Evolutionary conservation across 306 rosid genomes (phyloP).

Genomic region (Rosa chinensis): DNA sequence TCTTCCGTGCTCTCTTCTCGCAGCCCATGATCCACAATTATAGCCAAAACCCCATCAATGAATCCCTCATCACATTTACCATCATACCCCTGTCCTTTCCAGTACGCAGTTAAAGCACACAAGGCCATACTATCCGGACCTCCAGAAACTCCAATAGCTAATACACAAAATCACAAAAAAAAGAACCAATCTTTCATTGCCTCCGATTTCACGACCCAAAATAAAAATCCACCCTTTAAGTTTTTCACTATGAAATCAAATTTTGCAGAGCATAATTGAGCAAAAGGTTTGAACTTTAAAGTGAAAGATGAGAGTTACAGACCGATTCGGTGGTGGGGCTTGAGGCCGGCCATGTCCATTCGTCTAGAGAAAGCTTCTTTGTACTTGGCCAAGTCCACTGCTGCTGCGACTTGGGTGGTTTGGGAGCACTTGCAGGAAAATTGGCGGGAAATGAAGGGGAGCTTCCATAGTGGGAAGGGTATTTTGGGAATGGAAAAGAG

Average conservation of each 20-base stretch:
- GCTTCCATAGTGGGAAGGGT: constrained; percentile 29
- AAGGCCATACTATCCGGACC: constrained; percentile 92
- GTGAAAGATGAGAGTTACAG: background rate
- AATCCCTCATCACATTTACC: constrained; percentile 44
- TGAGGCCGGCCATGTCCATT: constrained; percentile 90
- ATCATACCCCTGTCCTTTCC: constrained; percentile 63
- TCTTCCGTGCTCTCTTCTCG: constrained; percentile 89
- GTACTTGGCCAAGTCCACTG: constrained; percentile 51
- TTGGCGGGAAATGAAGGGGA: constrained; percentile 26
- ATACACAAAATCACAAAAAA: background rate
- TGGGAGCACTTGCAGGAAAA: constrained; percentile 32
- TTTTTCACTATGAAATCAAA: background rate
- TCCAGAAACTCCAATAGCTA: constrained; percentile 97
- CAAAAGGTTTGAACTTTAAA: background rate
- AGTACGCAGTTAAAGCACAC: constrained; percentile 67
- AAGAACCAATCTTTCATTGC: background rate
- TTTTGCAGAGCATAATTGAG: background rate
- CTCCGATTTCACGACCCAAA: background rate
- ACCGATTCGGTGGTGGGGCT: constrained; percentile 85
- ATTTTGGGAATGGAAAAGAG: constrained; percentile 36
- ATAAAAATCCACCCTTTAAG: background rate
- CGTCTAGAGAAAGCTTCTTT: constrained; percentile 67
- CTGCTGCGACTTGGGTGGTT: constrained; percentile 36
- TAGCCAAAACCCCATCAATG: constrained; percentile 71
- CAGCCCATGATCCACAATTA: constrained; percentile 85